Evolutionary conservation across 345 rosid species (phyloP).

Genomic region (Eucalyptus guilfoylei): DNA sequence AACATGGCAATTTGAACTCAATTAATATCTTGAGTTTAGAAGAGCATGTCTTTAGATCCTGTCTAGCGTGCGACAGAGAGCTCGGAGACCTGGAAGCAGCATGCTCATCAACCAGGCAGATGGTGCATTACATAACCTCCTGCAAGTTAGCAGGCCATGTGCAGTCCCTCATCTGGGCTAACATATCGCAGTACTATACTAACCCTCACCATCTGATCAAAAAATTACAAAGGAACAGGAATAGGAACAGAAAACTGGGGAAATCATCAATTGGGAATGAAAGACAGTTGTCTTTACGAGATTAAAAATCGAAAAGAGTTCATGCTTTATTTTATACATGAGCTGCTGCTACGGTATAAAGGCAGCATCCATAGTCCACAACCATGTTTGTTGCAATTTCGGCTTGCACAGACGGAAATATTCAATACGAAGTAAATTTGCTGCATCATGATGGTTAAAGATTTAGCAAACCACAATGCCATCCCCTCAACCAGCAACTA

Average conservation of each 20-base stretch:
- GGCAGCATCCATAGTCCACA: neutral
- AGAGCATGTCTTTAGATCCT: neutral
- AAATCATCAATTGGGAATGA: neutral
- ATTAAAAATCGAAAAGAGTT: neutral
- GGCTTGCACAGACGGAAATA: neutral
- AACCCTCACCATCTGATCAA: neutral
- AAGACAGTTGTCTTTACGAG: neutral
- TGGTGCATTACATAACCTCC: neutral
- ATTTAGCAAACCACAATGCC: neutral
- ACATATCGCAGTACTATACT: neutral
- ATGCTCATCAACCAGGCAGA: neutral
- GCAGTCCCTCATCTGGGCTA: neutral
- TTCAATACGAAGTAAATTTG: neutral
- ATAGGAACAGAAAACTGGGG: neutral
- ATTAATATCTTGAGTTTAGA: neutral
- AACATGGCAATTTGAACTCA: neutral
- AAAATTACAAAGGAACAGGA: neutral
- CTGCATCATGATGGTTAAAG: neutral
- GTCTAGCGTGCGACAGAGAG: neutral
- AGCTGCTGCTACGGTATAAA: neutral
- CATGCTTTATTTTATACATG: neutral
- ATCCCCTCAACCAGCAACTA: neutral
- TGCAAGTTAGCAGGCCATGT: neutral
- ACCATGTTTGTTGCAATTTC: neutral
- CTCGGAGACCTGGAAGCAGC: neutral